phyloP scores from a whole-genome alignment of 2,329 filamentous ascomycete genomes.

The Parascedosporium putredinis region DNA sequence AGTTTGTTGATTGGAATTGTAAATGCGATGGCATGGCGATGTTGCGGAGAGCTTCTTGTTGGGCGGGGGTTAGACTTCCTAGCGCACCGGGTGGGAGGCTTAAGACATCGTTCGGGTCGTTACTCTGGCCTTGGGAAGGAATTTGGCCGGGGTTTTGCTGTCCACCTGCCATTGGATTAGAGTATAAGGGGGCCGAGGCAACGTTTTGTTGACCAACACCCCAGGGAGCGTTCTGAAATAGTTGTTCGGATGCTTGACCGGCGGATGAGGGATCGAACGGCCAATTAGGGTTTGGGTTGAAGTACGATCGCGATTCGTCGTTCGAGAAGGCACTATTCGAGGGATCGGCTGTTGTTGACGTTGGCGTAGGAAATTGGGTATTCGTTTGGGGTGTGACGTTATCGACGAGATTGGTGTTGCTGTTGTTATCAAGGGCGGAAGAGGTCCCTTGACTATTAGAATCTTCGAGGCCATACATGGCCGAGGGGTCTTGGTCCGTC shows the following conservation, averaged over 20 bases:
- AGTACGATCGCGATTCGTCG: constrained; percentile 6
- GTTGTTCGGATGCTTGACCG: neutral
- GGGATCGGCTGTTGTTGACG: neutral
- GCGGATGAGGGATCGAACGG: constrained; percentile 3
- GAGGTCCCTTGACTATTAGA: constrained; percentile 20
- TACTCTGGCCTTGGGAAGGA: neutral
- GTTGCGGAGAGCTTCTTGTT: constrained; percentile 50
- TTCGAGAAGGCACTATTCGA: neutral
- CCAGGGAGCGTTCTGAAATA: constrained; percentile 5
- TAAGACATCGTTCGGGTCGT: neutral
- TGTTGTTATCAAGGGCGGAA: constrained; percentile 22
- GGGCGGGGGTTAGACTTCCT: constrained; percentile 39
- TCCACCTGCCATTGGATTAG: neutral
- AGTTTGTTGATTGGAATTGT: constrained; percentile 49
- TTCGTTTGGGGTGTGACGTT: constrained; percentile 12
- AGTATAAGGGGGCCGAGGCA: neutral
- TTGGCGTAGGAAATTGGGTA: constrained; percentile 15
- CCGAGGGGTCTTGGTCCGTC: constrained; percentile 29
- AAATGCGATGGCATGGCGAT: constrained; percentile 56
- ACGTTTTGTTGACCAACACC: neutral
- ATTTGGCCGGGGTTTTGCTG: neutral
- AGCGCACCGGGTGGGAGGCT: neutral
- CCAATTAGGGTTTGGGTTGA: constrained; percentile 2
- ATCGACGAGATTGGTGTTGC: constrained; percentile 8
- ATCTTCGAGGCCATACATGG: constrained; percentile 35